These are phyloP conservation scores for Coemansia sp. DNA, from an alignment of 192 early-diverging fungal species.

Conservation along the genomic window DNA sequence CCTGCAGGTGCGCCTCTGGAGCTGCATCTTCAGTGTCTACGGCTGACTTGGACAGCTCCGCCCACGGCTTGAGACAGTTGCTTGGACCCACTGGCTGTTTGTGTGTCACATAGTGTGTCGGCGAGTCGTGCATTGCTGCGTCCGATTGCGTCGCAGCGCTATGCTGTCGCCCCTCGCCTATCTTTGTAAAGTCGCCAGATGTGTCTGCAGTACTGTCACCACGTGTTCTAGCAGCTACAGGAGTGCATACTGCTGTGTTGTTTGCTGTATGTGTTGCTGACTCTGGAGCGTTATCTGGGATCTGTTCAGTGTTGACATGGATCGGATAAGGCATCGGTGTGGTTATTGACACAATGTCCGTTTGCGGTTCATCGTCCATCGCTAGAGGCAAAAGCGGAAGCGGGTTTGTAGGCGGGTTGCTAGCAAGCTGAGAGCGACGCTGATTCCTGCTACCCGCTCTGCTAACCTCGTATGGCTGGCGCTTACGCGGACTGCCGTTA, in stretches of 20 bases:
- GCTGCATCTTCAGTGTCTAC: background rate
- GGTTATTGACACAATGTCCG: background rate
- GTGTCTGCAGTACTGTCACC: background rate
- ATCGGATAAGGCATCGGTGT: background rate
- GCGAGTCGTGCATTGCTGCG: constrained; percentile 18
- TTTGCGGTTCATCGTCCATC: constrained; percentile 10
- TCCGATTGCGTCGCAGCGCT: background rate
- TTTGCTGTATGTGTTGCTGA: constrained; percentile 15
- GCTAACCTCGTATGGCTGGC: background rate
- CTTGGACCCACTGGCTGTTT: background rate
- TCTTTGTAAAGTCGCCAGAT: constrained; percentile 2
- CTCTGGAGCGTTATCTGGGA: background rate
- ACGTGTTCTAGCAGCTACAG: constrained; percentile 6
- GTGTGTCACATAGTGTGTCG: constrained; percentile 12
- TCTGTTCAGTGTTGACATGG: constrained; percentile 2
- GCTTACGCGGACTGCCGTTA: background rate
- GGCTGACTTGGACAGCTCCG: background rate
- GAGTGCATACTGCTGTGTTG: constrained; percentile 32
- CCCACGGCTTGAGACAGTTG: background rate
- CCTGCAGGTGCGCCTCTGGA: constrained; percentile 8
- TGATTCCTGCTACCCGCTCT: background rate
- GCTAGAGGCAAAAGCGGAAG: constrained; percentile 27
- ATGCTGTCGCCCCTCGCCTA: background rate
- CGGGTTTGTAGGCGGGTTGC: constrained; percentile 38
- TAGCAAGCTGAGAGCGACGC: constrained; percentile 20